Base-by-base conservation (phyloP, 78 protist species). In the Polysphondylium violaceum region DNA sequence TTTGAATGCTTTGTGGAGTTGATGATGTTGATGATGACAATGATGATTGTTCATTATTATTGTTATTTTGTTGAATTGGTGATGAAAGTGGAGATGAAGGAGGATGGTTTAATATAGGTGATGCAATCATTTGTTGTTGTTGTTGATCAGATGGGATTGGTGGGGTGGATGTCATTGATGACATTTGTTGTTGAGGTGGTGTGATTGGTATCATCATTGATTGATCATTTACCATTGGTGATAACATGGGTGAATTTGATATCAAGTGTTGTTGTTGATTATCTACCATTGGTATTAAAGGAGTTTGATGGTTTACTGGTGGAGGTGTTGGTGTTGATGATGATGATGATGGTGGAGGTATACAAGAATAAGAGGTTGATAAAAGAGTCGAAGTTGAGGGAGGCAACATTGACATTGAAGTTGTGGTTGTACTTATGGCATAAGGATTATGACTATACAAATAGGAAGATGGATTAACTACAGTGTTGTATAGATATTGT, bases 381-480 rank as follows among this genome's bases (percentile, higher is more conserved):
- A 47, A 47, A 31, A 38, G 68, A 3, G 68, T 31, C 31, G 31
- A 27, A 31, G 68, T 33, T 60, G 68, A 14, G 16, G 17, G 14
- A 8, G 17, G 14, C 1, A 2, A 29, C 23, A 7, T 58, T 64
- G 31, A 8, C 1, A 69, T 17, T 16, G 76, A 69, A 31, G 76
- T 69, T 19, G 56, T 69, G n/a, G 76, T 69, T 3, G 16, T 60
- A 47, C 76, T 69, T 1, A 53, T 50, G 17, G 63, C 61, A 50
- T 69, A 69, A n/a, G 76, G 76, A 69, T 69, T 69, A n/a, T 69
- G n/a, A 60, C 47, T 3, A 27, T 60, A 47, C 76, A 47, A 0
- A 53, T 50, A 29, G 63, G 47, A 50, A 47, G 47, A n/a, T 56
- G 76, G 47, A 47, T 69, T 41, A 67, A 25, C 36, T 23, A 67